Conservation (phyloP, 345 rosid genomes). For the Eutrema yunnanense region DNA sequence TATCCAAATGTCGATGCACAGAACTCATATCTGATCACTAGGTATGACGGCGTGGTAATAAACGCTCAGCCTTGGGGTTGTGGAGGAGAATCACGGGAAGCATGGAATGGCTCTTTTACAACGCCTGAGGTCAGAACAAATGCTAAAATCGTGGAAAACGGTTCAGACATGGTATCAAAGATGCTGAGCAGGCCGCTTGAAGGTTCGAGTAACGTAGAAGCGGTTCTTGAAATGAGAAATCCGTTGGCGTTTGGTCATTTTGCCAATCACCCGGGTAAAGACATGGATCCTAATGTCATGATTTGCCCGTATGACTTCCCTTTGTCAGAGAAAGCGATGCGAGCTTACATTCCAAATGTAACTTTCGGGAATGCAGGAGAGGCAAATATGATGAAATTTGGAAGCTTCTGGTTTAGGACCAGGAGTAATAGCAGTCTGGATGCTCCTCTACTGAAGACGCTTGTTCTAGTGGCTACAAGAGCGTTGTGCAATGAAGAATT, state of each 20-base stretch:
- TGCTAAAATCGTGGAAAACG: slow-evolving; percentile 25
- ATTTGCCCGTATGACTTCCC: slow-evolving; percentile 82
- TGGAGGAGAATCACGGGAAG: slow-evolving; percentile 57
- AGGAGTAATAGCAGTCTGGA: slow-evolving; percentile 24
- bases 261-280: slow-evolving; percentile 66
- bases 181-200: slow-evolving; percentile 55
- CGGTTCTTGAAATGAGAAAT: slow-evolving; percentile 69
- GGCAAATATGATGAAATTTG: slow-evolving; percentile 56
- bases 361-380: slow-evolving; percentile 46
- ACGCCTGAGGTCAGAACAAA: slow-evolving; percentile 27
- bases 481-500: slow-evolving; percentile 66
- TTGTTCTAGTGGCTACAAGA: slow-evolving; percentile 78
- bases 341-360: slow-evolving; percentile 72
- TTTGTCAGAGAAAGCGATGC: slow-evolving; percentile 51
- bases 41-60: slow-evolving; percentile 75
- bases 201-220: slow-evolving; percentile 24
- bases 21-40: slow-evolving; percentile 71
- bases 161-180: slow-evolving; percentile 48
- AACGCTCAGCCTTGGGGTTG: slow-evolving; percentile 84
- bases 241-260: slow-evolving; percentile 88
- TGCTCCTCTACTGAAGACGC: slow-evolving; percentile 46
- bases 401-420: slow-evolving; percentile 67
- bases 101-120: slow-evolving; percentile 46
- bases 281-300: slow-evolving; percentile 74
- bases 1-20: slow-evolving; percentile 62